Evolutionary conservation across 2,329 filamentous ascomycete genomes (phyloP).

Genomic region (Tolypocladium tundrense): DNA sequence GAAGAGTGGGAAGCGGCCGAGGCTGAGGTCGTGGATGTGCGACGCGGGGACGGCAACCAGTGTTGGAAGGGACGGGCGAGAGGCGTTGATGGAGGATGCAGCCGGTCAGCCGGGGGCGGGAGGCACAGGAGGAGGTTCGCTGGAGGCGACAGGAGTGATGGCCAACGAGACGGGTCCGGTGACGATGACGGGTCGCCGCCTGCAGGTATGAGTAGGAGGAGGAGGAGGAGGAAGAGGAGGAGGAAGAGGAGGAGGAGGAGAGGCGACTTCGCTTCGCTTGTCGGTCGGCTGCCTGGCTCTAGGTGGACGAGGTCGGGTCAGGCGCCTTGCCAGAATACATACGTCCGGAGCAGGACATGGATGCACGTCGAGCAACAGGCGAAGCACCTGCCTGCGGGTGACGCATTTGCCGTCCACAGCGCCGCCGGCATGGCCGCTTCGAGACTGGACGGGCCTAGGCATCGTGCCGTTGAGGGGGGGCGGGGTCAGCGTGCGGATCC

Average conservation of each 20-base stretch:
- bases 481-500: not conserved
- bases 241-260: not conserved
- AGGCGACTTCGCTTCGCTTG: not conserved
- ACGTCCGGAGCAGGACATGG: not conserved
- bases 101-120: not conserved
- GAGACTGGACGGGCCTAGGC: not conserved
- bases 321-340: not conserved
- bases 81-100: not conserved
- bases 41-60: not conserved
- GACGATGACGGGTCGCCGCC: not conserved
- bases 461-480: not conserved
- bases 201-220: not conserved
- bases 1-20: not conserved
- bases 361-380: not conserved
- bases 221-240: not conserved
- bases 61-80: not conserved
- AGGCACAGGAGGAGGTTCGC: not conserved
- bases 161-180: not conserved
- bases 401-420: not conserved
- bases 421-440: not conserved
- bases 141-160: not conserved
- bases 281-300: not conserved
- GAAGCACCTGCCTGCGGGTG: not conserved
- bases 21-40: not conserved
- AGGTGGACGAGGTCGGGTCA: not conserved